phyloP scores from a whole-genome alignment of 2,329 filamentous ascomycete genomes.

The Ceratocystis alfenasii region DNA sequence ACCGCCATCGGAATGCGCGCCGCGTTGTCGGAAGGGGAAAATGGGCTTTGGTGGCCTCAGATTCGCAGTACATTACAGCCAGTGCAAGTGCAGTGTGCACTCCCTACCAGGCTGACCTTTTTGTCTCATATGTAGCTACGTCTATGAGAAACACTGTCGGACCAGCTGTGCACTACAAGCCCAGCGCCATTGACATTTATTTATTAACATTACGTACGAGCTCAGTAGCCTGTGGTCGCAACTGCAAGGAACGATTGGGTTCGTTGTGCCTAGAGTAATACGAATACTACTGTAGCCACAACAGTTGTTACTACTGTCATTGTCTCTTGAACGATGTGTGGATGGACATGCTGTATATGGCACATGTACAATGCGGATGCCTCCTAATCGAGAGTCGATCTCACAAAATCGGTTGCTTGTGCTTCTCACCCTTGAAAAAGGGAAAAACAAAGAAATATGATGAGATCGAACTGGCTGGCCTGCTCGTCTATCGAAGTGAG shows the following conservation, averaged over 20 bases:
- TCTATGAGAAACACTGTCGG: background rate
- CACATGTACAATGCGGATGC: background rate
- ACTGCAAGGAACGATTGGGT: conserved; percentile 2
- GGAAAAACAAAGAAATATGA: background rate
- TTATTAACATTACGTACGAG: background rate
- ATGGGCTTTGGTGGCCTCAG: background rate
- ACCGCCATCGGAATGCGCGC: background rate
- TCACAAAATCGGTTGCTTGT: background rate
- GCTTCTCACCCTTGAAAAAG: background rate
- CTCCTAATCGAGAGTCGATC: background rate
- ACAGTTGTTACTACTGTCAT: background rate
- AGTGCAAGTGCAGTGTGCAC: too few relatives aligned
- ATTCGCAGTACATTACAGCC: background rate
- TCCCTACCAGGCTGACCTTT: background rate
- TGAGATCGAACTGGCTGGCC: background rate
- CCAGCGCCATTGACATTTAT: background rate
- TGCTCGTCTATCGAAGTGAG: background rate
- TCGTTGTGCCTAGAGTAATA: background rate
- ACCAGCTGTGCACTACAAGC: background rate
- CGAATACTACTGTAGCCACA: background rate
- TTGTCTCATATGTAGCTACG: background rate
- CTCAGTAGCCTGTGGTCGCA: background rate
- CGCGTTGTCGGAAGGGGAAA: background rate
- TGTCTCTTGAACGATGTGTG: background rate
- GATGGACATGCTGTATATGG: background rate